Conservation (phyloP, 192 early-diverging fungal genomes). For the Entophlyctis luteolus region DNA sequence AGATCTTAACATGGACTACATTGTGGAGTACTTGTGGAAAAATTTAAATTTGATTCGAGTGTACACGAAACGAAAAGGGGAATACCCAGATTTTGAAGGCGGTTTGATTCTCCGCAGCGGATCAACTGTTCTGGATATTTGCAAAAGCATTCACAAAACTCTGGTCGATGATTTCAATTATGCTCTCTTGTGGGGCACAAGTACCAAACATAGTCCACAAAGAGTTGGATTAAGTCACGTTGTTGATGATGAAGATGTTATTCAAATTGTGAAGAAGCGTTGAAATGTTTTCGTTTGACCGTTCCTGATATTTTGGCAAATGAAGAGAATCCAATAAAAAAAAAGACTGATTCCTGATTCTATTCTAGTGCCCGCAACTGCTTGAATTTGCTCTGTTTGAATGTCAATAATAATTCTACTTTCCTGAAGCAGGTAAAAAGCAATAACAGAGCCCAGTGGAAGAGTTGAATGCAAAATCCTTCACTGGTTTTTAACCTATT, state of each 20-base stretch:
- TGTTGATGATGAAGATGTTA: conserved; percentile 88
- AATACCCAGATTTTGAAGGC: conserved; percentile 89
- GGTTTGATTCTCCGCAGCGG: conserved; percentile 78
- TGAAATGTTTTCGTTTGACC: too few relatives aligned
- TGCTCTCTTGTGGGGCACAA: conserved; percentile 94
- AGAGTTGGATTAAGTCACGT: conserved; percentile 79
- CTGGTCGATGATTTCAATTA: conserved; percentile 86
- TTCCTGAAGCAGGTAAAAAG: too few relatives aligned
- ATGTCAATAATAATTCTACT: too few relatives aligned
- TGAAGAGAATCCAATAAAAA: too few relatives aligned
- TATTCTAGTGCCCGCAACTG: too few relatives aligned
- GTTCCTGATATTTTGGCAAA: too few relatives aligned
- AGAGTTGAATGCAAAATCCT: too few relatives aligned
- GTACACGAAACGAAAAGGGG: conserved; percentile 94
- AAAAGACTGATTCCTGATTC: too few relatives aligned
- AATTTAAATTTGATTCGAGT: conserved; percentile 83
- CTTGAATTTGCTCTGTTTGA: too few relatives aligned
- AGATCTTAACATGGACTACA: conserved; percentile 87
- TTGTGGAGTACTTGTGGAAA: conserved; percentile 89
- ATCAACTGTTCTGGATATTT: conserved; percentile 51
- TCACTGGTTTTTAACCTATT: too few relatives aligned
- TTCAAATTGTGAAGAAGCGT: conserved; percentile 55
- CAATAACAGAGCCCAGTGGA: too few relatives aligned
- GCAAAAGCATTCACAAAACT: conserved; percentile 83
- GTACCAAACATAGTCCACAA: conserved; percentile 96